Base-by-base conservation (phyloP, 192 early-diverging fungal genomes). In the Kappamyces sp. region DNA sequence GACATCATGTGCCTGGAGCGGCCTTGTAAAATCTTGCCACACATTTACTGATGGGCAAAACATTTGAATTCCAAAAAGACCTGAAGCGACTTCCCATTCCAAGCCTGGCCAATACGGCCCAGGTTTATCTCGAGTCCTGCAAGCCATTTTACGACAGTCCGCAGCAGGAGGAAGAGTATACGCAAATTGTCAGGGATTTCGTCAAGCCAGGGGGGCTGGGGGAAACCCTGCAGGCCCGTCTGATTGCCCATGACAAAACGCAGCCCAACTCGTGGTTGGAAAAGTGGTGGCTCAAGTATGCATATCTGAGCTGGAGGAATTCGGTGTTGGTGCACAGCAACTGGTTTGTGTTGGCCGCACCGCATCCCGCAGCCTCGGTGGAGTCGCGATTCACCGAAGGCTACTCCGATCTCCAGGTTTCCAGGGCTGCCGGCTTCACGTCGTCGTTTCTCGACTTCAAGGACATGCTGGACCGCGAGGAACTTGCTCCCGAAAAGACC, bases 301-400 rank as follows among this genome's bases (percentile, higher is more conserved):
- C 90, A 4, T 91, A 91, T 67, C 81, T 87, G 49, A 72, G 78
- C 31, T 93, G 89, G 89, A 76, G 93, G 9, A 88, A 90, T 45
- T 70, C 83, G 6, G 53, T 91, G 31, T 67, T 91, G 59, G 77
- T 96, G 59, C 90, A 96, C 74, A 89, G 87, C 47, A 91, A 91
- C 73, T 96, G 89, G 84, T 92, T 84, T 61, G 79, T 92, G 30
- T 42, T 86, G n/a, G 68, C 80, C 59, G 63, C 55, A 65, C 2
- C 61, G 69, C 54, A 81, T 64, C 62, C 63, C 1, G 72, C 64
- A 0, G 61, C 62, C 34, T 63, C 72, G 49, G 12, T 41, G 22
- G 33, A 12, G 11, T 42, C 36, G 46, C 58, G 29, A 60, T 60
- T 14, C 12, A 62, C 49, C 29, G 54, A 66, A 32, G 73, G 79